Percentiles rank a stretch among this genome's conserved stretches.
Conservation (phyloP, 345 rosid genomes). For the Dimocarpus longan region DNA sequence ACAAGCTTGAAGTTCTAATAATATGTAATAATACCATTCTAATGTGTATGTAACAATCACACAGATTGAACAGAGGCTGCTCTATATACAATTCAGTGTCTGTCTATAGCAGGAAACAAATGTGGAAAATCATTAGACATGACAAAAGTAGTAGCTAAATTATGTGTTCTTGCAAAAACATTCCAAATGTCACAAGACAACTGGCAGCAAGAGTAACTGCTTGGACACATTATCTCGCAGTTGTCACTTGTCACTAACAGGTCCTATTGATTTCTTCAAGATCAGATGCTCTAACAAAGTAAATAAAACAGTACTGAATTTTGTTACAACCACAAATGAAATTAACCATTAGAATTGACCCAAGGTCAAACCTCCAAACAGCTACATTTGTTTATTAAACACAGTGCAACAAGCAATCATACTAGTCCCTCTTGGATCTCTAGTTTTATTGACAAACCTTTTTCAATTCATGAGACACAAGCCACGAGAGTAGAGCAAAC, state of each 20-base stretch:
- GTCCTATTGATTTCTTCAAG: too few species aligned
- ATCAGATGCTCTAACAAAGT: too few species aligned
- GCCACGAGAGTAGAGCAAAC: neutral
- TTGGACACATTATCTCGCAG: neutral
- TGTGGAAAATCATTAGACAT: too few species aligned
- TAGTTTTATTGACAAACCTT: conserved; percentile 2
- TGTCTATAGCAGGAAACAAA: neutral
- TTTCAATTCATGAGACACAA: neutral
- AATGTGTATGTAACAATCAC: neutral
- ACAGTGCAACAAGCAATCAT: neutral
- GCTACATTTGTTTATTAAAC: neutral
- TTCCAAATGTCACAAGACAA: neutral
- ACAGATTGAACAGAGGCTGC: neutral
- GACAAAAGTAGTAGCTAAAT: neutral
- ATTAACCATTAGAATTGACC: neutral
- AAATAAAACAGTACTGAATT: too few species aligned
- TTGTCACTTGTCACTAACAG: neutral
- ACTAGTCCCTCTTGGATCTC: neutral
- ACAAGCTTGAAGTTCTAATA: neutral
- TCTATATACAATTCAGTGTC: neutral
- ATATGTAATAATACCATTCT: neutral
- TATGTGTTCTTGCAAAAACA: neutral
- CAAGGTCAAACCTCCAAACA: neutral
- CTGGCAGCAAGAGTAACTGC: neutral
- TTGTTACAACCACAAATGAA: neutral